Conservation (phyloP, 305 asterid species). For the Salvia sclarea region DNA sequence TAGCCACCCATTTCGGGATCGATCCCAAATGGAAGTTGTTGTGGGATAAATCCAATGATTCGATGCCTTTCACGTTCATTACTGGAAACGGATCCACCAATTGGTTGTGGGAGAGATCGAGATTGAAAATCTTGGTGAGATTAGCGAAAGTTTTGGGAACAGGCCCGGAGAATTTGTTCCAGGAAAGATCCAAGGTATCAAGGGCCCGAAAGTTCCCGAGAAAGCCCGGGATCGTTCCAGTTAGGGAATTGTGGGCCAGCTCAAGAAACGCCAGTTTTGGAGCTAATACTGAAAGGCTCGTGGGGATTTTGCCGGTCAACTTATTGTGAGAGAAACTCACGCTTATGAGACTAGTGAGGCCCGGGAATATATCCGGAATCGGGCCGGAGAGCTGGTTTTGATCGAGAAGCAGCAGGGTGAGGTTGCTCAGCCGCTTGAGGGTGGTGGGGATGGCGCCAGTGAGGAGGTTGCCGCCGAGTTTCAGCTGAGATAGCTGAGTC, state of each 20-base stretch:
- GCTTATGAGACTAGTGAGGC: constrained; percentile 37
- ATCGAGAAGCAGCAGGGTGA: constrained; percentile 41
- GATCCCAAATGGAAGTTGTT: constrained; percentile 62
- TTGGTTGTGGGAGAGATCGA: constrained; percentile 65
- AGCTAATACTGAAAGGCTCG: constrained; percentile 45
- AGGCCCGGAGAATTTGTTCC: constrained; percentile 58
- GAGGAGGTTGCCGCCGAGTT: constrained; percentile 55
- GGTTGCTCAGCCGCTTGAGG: constrained; percentile 42
- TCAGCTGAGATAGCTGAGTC: constrained; percentile 49
- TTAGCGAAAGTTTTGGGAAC: constrained; percentile 70
- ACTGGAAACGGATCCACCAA: constrained; percentile 73
- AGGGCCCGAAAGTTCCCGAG: constrained; percentile 57
- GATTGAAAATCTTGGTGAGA: constrained; percentile 82
- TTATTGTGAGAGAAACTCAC: constrained; percentile 49
- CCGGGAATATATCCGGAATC: constrained; percentile 59
- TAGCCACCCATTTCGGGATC: constrained; percentile 72
- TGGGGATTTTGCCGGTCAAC: constrained; percentile 61
- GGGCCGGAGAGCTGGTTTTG: constrained; percentile 55
- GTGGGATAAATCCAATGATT: constrained; percentile 72
- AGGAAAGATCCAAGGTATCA: constrained; percentile 71
- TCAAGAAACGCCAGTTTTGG: constrained; percentile 47
- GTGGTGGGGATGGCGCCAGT: constrained; percentile 56
- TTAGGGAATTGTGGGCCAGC: constrained; percentile 61
- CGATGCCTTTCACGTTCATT: constrained; percentile 67
- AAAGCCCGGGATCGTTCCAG: constrained; percentile 70